A percentile compares a stretch with the other conserved stretches of the same genome.
phyloP scores from a whole-genome alignment of 208 protist species.

The Leishmania lainsoni region DNA sequence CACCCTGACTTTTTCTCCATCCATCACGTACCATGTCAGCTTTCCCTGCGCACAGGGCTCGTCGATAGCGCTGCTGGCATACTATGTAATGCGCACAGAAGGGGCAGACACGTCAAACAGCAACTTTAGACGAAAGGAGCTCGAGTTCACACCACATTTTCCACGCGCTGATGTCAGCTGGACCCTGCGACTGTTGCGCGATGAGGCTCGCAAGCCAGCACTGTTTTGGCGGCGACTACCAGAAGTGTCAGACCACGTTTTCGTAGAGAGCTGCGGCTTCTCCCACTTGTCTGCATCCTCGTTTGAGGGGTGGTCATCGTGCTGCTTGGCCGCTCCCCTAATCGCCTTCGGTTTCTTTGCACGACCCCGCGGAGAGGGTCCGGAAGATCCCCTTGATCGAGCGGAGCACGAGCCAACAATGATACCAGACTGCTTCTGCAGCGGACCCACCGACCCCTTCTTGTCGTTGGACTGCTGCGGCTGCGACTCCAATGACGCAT shows the following conservation, averaged over 20 bases:
- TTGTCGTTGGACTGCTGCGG: not conserved
- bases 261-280: constrained; percentile 1
- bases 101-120: constrained; percentile 41
- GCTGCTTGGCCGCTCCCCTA: not conserved
- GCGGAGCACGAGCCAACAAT: not conserved
- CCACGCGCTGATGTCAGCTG: constrained; percentile 10
- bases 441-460: not conserved
- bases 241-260: constrained; percentile 1
- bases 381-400: not conserved
- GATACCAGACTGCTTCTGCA: not conserved
- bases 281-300: constrained; percentile 1
- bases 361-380: not conserved
- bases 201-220: constrained; percentile 6
- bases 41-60: not conserved
- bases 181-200: constrained; percentile 14
- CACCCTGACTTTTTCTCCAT: not conserved
- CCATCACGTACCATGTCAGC: not conserved
- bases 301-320: not conserved
- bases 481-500: constrained; percentile 4
- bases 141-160: constrained; percentile 14
- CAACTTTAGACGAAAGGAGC: constrained; percentile 37
- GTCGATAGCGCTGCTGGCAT: too few relatives aligned
- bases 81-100: constrained; percentile 8
- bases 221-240: constrained; percentile 6
- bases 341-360: not conserved